Evolutionary conservation across 768 basidiomycete species (phyloP).

Genomic region (Baorangia bicolor): DNA sequence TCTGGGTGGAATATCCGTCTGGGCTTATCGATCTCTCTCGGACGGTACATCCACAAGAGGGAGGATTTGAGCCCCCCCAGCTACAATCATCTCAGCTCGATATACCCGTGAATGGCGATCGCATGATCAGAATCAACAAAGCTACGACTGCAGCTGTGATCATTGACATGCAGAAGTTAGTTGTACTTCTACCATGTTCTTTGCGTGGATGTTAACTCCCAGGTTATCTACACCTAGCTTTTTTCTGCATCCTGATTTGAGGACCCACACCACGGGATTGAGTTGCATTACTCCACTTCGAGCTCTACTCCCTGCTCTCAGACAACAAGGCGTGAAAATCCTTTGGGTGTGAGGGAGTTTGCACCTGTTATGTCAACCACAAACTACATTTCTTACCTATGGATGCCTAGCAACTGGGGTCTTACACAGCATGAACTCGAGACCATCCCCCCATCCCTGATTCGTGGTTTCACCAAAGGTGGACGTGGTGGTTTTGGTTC

Average conservation of each 20-base stretch:
- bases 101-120: slow-evolving; percentile 51
- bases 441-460: slow-evolving; percentile 59
- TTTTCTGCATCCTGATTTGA: slow-evolving; percentile 62
- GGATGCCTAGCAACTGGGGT: slow-evolving; percentile 59
- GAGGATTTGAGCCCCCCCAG: slow-evolving; percentile 31
- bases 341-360: slow-evolving; percentile 57
- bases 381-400: not conserved
- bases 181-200: not conserved
- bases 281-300: slow-evolving; percentile 56
- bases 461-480: slow-evolving; percentile 52
- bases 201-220: slow-evolving; percentile 4
- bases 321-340: slow-evolving; percentile 52
- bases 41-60: slow-evolving; percentile 37
- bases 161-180: slow-evolving; percentile 75
- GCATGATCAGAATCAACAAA: slow-evolving; percentile 50
- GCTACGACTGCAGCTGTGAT: slow-evolving; percentile 56
- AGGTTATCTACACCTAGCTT: slow-evolving; percentile 39
- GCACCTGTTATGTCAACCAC: not conserved
- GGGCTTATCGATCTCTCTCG: slow-evolving; percentile 64
- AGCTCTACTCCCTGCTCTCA: slow-evolving; percentile 46
- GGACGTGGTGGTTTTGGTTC: slow-evolving; percentile 53
- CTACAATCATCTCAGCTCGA: slow-evolving; percentile 45
- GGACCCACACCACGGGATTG: slow-evolving; percentile 53
- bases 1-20: slow-evolving; percentile 70
- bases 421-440: slow-evolving; percentile 61